Evolutionary conservation across 352 stramenopile species (phyloP).

Genomic region (Chrysophaeum taylorii): DNA sequence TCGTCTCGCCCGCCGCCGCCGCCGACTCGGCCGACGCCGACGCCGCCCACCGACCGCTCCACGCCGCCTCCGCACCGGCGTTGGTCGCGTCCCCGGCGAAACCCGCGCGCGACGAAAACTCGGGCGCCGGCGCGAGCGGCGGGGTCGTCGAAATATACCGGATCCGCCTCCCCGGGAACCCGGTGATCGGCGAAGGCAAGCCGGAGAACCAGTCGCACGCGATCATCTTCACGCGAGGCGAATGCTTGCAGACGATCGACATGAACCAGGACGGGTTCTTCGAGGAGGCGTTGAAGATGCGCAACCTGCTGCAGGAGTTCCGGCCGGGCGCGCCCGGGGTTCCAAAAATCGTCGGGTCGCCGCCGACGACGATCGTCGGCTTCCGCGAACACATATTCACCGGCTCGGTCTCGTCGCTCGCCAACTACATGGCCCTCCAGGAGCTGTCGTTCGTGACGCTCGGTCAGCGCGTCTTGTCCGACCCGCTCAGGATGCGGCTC

Average conservation of each 20-base stretch:
- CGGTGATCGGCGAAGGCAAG: constrained; percentile 95
- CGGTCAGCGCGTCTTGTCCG: constrained; percentile 87
- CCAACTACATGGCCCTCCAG: constrained; percentile 98
- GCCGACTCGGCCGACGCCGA: no score
- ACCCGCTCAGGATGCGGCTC: constrained; percentile 85
- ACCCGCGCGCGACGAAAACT: no score
- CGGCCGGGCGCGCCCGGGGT: constrained; percentile 39
- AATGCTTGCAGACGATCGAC: constrained; percentile 96
- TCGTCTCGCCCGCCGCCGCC: no score
- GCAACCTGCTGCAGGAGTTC: constrained; percentile 96
- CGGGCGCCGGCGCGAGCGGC: no score
- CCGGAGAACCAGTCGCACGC: constrained; percentile 99
- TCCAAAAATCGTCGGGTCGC: constrained; percentile 44
- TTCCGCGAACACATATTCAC: constrained; percentile 99
- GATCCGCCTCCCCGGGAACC: constrained; percentile 91
- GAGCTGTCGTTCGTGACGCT: constrained; percentile 97
- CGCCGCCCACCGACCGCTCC: no score
- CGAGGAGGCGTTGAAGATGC: constrained; percentile 96
- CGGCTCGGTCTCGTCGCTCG: constrained; percentile 90
- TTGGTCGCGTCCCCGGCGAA: no score
- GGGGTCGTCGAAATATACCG: constrained; percentile 86
- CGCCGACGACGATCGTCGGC: constrained; percentile 86
- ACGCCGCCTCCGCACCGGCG: no score
- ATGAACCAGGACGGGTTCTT: constrained; percentile 99
- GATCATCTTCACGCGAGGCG: constrained; percentile 93